Conservation (phyloP, 2,329 filamentous ascomycete species). For the Piedraia hortae region DNA sequence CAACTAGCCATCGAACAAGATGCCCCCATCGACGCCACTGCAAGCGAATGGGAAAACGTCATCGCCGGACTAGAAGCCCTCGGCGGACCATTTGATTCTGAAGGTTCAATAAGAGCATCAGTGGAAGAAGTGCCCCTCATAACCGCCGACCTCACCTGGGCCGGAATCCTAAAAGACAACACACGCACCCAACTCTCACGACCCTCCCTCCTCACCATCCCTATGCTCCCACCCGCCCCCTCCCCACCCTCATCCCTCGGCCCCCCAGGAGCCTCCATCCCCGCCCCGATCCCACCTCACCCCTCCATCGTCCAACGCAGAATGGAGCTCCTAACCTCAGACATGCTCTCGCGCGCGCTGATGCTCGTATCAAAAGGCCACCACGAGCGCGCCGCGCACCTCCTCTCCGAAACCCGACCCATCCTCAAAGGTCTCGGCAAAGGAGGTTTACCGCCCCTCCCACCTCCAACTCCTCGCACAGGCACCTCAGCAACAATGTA, state of each 20-base stretch:
- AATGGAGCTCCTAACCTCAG: slow-evolving; percentile 91
- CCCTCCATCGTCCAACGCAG: slow-evolving; percentile 83
- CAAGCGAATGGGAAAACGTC: slow-evolving; percentile 92
- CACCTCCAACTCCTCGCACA: slow-evolving; percentile 24
- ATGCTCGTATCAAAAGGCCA: slow-evolving; percentile 77
- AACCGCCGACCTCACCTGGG: slow-evolving; percentile 80
- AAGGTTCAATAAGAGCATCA: slow-evolving; percentile 56
- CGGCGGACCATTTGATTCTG: slow-evolving; percentile 60
- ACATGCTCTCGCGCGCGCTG: slow-evolving; percentile 83
- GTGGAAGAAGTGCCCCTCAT: slow-evolving; percentile 88
- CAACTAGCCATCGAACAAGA: slow-evolving; percentile 83
- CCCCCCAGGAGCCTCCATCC: slow-evolving; percentile 35
- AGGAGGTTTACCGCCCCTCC: slow-evolving; percentile 72
- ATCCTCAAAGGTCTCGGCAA: slow-evolving; percentile 93
- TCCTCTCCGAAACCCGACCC: slow-evolving; percentile 75
- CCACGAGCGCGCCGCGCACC: slow-evolving; percentile 75
- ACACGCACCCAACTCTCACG: slow-evolving; percentile 62
- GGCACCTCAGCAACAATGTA: slow-evolving; percentile 10
- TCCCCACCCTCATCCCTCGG: too few relatives aligned
- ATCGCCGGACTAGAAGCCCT: slow-evolving; percentile 86
- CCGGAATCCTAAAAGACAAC: slow-evolving; percentile 76
- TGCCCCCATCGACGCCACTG: slow-evolving; percentile 62
- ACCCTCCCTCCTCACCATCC: slow-evolving; percentile 78
- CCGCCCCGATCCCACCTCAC: slow-evolving; percentile 77
- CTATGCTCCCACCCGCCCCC: slow-evolving; percentile 50